phyloP scores from a whole-genome alignment of 2,329 filamentous ascomycete species.

The Calonectria hawksworthii region DNA sequence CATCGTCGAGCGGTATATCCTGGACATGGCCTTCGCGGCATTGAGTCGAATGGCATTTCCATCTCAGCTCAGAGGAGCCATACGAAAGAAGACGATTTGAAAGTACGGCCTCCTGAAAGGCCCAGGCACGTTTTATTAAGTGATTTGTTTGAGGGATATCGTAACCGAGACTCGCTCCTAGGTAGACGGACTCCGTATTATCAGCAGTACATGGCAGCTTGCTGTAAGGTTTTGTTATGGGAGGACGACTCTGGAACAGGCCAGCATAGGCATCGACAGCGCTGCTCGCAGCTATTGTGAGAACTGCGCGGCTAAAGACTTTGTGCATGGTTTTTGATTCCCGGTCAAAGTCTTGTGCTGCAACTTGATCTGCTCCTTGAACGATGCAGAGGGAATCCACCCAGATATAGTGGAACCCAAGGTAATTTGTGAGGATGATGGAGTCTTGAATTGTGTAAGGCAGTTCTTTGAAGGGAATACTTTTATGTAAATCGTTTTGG shows the following conservation, averaged over 20 bases:
- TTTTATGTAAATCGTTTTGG: not conserved
- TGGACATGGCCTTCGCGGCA: not conserved
- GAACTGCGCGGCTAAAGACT: not conserved
- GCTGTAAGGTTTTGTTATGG: not conserved
- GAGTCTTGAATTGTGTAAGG: not conserved
- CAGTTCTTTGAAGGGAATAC: not conserved
- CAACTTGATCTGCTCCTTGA: not conserved
- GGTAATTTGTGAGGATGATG: not conserved
- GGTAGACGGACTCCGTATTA: not conserved
- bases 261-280: not conserved
- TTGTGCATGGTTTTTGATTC: not conserved
- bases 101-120: not conserved
- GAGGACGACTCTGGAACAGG: not conserved
- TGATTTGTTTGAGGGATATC: not conserved
- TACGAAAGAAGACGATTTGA: not conserved
- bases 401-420: constrained; percentile 8
- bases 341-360: not conserved
- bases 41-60: not conserved
- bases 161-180: not conserved
- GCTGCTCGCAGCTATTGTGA: not conserved
- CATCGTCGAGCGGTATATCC: not conserved
- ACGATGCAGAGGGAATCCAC: constrained; percentile 22
- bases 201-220: not conserved
- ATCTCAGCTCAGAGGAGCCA: not conserved
- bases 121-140: not conserved